Conservation (phyloP, 495 filamentous ascomycete genomes). For the Cercophora newfieldiana region DNA sequence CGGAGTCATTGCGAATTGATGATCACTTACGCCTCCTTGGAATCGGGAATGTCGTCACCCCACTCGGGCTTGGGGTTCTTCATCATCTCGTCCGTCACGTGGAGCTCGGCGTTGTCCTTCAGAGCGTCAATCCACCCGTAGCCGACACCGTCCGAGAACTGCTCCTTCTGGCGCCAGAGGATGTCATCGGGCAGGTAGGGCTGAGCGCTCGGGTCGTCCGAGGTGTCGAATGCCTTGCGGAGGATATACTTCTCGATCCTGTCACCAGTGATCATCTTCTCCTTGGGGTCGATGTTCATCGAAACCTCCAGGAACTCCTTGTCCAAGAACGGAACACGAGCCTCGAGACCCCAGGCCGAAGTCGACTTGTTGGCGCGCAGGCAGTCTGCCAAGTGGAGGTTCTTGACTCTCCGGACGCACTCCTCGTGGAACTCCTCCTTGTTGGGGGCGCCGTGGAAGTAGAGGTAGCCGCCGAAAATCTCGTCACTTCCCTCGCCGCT, state of each 20-base stretch:
- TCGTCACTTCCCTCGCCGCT: slow-evolving; percentile 96
- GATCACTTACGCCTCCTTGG: slow-evolving; percentile 82
- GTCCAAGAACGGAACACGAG: slow-evolving; percentile 96
- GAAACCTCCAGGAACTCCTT: slow-evolving; percentile 88
- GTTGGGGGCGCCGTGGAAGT: slow-evolving; percentile 93
- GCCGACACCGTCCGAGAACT: slow-evolving; percentile 96
- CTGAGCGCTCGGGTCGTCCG: slow-evolving; percentile 71
- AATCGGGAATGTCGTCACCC: slow-evolving; percentile 86
- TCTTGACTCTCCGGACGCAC: slow-evolving; percentile 88
- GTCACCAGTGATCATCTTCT: slow-evolving; percentile 93
- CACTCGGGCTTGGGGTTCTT: slow-evolving; percentile 95
- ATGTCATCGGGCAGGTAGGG: slow-evolving; percentile 93
- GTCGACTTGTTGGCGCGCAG: slow-evolving; percentile 98
- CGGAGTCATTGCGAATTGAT: neutral
- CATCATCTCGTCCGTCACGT: slow-evolving; percentile 95
- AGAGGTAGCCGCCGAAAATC: slow-evolving; percentile 97
- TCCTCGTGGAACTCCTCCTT: slow-evolving; percentile 91
- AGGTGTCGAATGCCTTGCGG: slow-evolving; percentile 94
- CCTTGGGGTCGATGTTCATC: slow-evolving; percentile 89
- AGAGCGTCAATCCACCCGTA: slow-evolving; percentile 99
- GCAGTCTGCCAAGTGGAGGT: slow-evolving; percentile 93
- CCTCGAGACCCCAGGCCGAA: slow-evolving; percentile 97
- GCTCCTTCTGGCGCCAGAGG: slow-evolving; percentile 98
- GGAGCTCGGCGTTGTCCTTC: slow-evolving; percentile 85
- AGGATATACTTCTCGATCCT: slow-evolving; percentile 96